phyloP scores from a whole-genome alignment of 2,329 filamentous ascomycete genomes.

The Bipolaris bicolor region DNA sequence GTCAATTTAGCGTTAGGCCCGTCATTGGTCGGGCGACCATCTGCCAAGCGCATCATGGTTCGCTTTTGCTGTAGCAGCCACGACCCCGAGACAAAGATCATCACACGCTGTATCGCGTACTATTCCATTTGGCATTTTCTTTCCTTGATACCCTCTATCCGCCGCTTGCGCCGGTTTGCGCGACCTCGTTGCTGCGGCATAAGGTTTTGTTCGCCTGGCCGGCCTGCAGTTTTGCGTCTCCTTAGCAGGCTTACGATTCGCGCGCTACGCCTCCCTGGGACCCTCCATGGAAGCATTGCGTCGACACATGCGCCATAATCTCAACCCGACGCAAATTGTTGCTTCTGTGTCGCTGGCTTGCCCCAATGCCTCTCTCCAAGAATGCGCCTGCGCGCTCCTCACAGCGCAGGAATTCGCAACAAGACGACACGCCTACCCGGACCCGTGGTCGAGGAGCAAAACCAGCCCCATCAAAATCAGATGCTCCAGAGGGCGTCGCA shows the following conservation, averaged over 20 bases:
- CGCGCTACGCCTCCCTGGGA: slow-evolving; percentile 45
- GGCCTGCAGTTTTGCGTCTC: slow-evolving; percentile 33
- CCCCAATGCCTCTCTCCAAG: slow-evolving; percentile 35
- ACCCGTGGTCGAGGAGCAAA: slow-evolving; percentile 44
- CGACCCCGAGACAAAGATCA: slow-evolving; percentile 46
- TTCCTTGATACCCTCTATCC: slow-evolving; percentile 24
- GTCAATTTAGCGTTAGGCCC: slow-evolving; percentile 29
- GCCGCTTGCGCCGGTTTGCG: slow-evolving; percentile 18
- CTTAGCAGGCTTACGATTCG: slow-evolving; percentile 42
- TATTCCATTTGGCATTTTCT: slow-evolving; percentile 26
- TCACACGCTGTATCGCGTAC: slow-evolving; percentile 34
- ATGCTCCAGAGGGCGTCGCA: slow-evolving; percentile 33
- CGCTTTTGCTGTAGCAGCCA: slow-evolving; percentile 44
- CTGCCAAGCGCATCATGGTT: slow-evolving; percentile 33
- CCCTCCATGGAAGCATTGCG: slow-evolving; percentile 33
- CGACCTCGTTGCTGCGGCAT: slow-evolving; percentile 22
- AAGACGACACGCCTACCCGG: slow-evolving; percentile 43
- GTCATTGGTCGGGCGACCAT: slow-evolving; percentile 30
- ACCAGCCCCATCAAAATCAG: slow-evolving; percentile 38
- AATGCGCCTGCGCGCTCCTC: slow-evolving; percentile 37
- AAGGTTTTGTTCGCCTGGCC: slow-evolving; percentile 31
- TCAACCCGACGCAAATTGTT: slow-evolving; percentile 13
- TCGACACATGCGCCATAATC: slow-evolving; percentile 23
- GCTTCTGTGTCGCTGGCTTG: slow-evolving; percentile 1
- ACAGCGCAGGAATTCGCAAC: slow-evolving; percentile 38